Percentiles rank a stretch among this genome's conserved stretches.
phyloP scores from a whole-genome alignment of 495 filamentous ascomycete genomes.

The Lasiosphaeria miniovina region DNA sequence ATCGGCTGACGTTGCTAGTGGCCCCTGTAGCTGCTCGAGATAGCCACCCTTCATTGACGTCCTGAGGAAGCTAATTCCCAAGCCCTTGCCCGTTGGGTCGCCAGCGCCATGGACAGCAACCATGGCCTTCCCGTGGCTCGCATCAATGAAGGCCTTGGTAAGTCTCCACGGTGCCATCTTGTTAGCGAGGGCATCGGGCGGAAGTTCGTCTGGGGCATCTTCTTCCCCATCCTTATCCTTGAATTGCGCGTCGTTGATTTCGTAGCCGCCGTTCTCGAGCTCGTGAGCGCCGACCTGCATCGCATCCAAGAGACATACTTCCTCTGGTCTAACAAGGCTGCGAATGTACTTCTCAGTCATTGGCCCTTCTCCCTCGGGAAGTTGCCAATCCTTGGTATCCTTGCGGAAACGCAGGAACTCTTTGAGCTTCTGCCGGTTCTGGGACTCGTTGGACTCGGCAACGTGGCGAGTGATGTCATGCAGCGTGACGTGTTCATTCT shows the following conservation, averaged over 20 bases:
- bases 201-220: slow-evolving; percentile 52
- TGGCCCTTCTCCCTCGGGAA: slow-evolving; percentile 63
- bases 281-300: slow-evolving; percentile 93
- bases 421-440: slow-evolving; percentile 93
- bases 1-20: slow-evolving; percentile 75
- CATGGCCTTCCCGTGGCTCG: slow-evolving; percentile 95
- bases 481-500: slow-evolving; percentile 66
- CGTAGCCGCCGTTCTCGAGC: slow-evolving; percentile 73
- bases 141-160: slow-evolving; percentile 91
- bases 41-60: slow-evolving; percentile 99
- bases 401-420: slow-evolving; percentile 91
- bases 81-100: slow-evolving; percentile 90
- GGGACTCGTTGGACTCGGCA: slow-evolving; percentile 84
- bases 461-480: slow-evolving; percentile 84
- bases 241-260: slow-evolving; percentile 57
- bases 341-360: slow-evolving; percentile 77
- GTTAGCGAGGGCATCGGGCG: slow-evolving; percentile 62
- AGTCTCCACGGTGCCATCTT: slow-evolving; percentile 93
- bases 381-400: slow-evolving; percentile 78
- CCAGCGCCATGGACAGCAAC: slow-evolving; percentile 89
- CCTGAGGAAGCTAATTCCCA: slow-evolving; percentile 92
- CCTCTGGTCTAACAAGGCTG: slow-evolving; percentile 87
- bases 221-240: slow-evolving; percentile 51
- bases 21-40: slow-evolving; percentile 83
- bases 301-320: slow-evolving; percentile 87